Evolutionary conservation across 305 asterid genomes (phyloP), one percentile per base, ranked within the genome.

Genomic region (Stenogyne calaminthoides): DNA sequence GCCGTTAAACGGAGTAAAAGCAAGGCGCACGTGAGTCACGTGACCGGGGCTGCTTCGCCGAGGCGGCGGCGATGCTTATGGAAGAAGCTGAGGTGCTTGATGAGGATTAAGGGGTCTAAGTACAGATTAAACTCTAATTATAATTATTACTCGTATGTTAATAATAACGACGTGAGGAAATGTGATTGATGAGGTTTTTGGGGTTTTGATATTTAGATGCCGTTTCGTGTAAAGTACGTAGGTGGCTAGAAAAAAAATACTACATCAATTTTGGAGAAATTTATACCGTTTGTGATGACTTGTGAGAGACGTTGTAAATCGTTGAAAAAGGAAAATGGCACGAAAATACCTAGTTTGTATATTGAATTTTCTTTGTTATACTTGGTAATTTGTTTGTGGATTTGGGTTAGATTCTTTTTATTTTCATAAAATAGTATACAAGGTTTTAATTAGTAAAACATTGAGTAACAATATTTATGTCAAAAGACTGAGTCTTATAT

Each of bases 21-120:
- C 76, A 85, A 62, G 79, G 47, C 47, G 67, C 80, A 80, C 29
- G 80, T 74, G 83, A 62, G 85, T 34, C 42, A 72, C 12, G 89
- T 32, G 65, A 39, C 14, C 51, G 73, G 73, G 51, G 70, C 40
- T 14, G 66, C 77, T 0, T 80, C 95, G 5, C 88, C 91, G 4
- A 76, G 88, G 83, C 69, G 91, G 81, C 73, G 90, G 77, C 96
- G 96, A 0, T 88, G 89, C 78, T 81, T 86, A 62, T 88, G 96
- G 97, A 87, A 77, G 88, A 85, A 81, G 82, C 77, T 90, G 74
- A 78, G 85, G 5, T 42, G 77, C 77, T 67, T 84, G 61, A 77
- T 89, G 82, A 87, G 88, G 79, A 80, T 75, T 72, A 90, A 80
- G 81, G 88, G 87, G 70, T 81, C 95, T 42, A 91, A 84, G 66